phyloP scores from a whole-genome alignment of 2,329 filamentous ascomycete species.

The Claviceps capensis region DNA sequence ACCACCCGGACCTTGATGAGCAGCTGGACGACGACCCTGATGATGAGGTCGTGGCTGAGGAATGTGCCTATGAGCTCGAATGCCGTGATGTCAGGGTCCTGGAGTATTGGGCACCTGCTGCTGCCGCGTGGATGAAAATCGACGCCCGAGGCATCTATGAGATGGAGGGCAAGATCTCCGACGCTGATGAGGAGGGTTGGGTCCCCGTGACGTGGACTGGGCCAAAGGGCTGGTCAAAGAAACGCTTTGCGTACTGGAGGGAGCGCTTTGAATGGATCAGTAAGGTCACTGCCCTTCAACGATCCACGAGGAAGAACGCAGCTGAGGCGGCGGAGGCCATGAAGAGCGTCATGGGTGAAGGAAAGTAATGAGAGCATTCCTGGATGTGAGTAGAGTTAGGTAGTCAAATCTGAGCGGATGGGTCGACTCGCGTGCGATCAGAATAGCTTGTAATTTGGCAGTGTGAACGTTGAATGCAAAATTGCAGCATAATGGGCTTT shows the following conservation, averaged over 20 bases:
- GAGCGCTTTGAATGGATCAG: constrained; percentile 1
- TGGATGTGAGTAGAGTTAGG: too few species aligned
- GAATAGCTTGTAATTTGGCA: too few species aligned
- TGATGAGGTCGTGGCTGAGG: neutral
- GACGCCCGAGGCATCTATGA: neutral
- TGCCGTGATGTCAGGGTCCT: constrained; percentile 1
- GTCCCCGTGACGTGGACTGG: neutral
- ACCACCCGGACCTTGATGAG: constrained; percentile 2
- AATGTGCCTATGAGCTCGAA: constrained; percentile 3
- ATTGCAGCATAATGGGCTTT: too few species aligned
- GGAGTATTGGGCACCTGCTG: constrained; percentile 3
- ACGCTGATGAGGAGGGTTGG: neutral
- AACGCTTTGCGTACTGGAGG: neutral
- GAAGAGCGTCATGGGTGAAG: neutral
- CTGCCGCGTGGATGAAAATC: neutral
- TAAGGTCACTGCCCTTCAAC: neutral
- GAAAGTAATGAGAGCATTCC: neutral
- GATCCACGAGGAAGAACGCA: neutral
- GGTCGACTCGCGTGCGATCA: too few species aligned
- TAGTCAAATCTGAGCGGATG: neutral
- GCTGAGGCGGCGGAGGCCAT: neutral
- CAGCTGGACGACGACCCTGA: neutral
- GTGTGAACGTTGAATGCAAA: too few species aligned
- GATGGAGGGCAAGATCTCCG: neutral
- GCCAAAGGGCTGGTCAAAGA: neutral